Conservation (phyloP, 192 early-diverging fungal species). For the Gorgonomyces haynaldii region DNA sequence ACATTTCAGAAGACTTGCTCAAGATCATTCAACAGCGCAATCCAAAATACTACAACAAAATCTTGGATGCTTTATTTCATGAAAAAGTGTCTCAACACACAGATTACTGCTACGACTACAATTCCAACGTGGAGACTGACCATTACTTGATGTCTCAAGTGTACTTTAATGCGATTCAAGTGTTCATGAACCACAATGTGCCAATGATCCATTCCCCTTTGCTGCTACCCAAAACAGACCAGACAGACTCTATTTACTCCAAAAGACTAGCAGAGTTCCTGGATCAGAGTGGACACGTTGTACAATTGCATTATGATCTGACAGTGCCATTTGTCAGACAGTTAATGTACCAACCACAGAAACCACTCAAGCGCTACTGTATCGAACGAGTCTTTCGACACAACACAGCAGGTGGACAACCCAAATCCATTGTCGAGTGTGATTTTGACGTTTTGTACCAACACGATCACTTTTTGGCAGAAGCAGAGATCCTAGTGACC, state of each 20-base stretch:
- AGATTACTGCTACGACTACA: conserved; percentile 84
- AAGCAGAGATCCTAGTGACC: conserved; percentile 81
- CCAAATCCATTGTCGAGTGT: conserved; percentile 60
- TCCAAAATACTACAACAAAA: conserved; percentile 67
- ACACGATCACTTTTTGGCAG: conserved; percentile 56
- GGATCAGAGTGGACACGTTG: conserved; percentile 69
- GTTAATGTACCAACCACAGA: conserved; percentile 55
- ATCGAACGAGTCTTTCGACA: conserved; percentile 76
- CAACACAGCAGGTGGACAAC: conserved; percentile 76
- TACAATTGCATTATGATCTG: conserved; percentile 74
- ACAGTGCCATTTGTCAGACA: conserved; percentile 86
- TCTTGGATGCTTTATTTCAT: conserved; percentile 71
- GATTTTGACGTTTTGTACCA: conserved; percentile 85
- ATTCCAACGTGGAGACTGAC: conserved; percentile 22
- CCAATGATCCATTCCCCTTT: conserved; percentile 72
- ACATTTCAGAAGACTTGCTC: conserved; percentile 76
- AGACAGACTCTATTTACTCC: conserved; percentile 2
- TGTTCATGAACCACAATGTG: conserved; percentile 76
- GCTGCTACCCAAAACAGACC: conserved; percentile 57
- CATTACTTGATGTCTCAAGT: conserved; percentile 34
- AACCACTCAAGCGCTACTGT: conserved; percentile 65
- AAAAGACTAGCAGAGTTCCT: conserved; percentile 68
- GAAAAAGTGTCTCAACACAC: conserved; percentile 69
- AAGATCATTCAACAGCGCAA: conserved; percentile 74
- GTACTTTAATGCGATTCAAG: conserved; percentile 51